Conservation (phyloP, 345 rosid genomes). For the Dipteronia sinensis region DNA sequence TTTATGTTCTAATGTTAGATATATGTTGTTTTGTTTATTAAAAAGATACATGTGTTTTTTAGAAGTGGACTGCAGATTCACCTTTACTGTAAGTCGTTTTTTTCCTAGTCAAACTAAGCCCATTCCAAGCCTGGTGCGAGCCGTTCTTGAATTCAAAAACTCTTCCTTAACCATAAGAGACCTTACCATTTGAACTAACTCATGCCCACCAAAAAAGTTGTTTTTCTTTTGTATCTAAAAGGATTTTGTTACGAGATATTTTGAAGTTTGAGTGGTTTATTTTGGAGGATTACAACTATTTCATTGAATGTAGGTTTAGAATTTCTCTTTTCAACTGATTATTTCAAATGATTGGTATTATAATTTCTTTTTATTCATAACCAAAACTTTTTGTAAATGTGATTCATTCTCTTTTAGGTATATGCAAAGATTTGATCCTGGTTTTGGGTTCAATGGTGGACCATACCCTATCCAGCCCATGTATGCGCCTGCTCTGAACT, state of each 20-base stretch:
- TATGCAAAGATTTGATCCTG: constrained; percentile 80
- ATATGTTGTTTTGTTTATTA: not conserved
- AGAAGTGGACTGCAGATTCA: not conserved
- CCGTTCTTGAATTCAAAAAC: not conserved
- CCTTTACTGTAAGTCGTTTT: not conserved
- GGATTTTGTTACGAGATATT: not conserved
- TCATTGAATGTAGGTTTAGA: not conserved
- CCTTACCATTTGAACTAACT: not conserved
- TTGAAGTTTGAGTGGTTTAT: not conserved
- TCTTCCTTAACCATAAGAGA: not conserved
- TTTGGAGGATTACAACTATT: not conserved
- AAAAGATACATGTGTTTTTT: not conserved
- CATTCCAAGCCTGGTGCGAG: too few relatives aligned
- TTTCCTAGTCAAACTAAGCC: not conserved
- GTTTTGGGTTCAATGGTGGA: constrained; percentile 68
- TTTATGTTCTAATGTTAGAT: not conserved
- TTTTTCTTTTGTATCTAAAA: too few relatives aligned
- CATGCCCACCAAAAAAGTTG: not conserved
- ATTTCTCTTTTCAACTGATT: not conserved
- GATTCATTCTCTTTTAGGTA: constrained; percentile 43
- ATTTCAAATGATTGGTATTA: not conserved
- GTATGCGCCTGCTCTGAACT: constrained; percentile 72
- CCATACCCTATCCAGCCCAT: constrained; percentile 66
- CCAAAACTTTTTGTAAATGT: constrained; percentile 1
- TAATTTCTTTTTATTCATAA: not conserved